These are phyloP conservation scores for Microcyclosporella mali DNA, from an alignment of 2,329 filamentous ascomycete genomes.

Conservation along the genomic window DNA sequence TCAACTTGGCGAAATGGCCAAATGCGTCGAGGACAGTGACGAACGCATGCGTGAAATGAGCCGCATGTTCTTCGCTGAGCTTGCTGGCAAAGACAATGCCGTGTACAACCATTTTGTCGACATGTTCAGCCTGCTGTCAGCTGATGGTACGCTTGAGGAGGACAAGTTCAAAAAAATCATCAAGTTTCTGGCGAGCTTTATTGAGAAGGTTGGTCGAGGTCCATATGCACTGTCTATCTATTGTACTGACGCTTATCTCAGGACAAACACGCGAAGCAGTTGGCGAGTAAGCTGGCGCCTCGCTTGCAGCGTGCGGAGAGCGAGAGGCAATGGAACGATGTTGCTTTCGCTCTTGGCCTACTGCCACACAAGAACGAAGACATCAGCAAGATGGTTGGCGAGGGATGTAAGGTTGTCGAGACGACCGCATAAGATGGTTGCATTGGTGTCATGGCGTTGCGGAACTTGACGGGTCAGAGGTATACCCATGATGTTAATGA, in stretches of 20 bases:
- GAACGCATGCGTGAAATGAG: constrained; percentile 89
- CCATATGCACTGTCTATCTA: not conserved
- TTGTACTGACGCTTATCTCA: constrained; percentile 33
- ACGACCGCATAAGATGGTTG: constrained; percentile 25
- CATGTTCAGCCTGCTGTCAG: constrained; percentile 90
- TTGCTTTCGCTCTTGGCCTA: constrained; percentile 82
- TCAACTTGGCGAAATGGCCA: constrained; percentile 97
- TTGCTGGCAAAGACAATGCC: constrained; percentile 96
- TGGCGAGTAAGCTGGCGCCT: constrained; percentile 86
- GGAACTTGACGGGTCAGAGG: too few species aligned
- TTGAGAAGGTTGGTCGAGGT: constrained; percentile 71
- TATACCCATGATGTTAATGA: too few species aligned
- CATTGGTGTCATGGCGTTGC: too few species aligned
- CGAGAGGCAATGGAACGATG: constrained; percentile 95
- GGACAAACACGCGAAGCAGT: constrained; percentile 96
- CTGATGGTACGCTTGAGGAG: constrained; percentile 73
- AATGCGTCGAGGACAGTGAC: constrained; percentile 95
- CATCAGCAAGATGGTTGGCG: constrained; percentile 67
- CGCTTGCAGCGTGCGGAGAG: constrained; percentile 79
- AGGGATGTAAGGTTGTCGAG: constrained; percentile 59
- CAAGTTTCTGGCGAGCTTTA: constrained; percentile 88
- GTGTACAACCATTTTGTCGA: constrained; percentile 99
- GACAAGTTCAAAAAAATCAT: constrained; percentile 81
- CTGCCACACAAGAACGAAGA: constrained; percentile 92
- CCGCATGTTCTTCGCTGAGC: constrained; percentile 96